Evolutionary conservation across 1,139 yeast species (phyloP).

Genomic region (Kluyveromyces sp.): DNA sequence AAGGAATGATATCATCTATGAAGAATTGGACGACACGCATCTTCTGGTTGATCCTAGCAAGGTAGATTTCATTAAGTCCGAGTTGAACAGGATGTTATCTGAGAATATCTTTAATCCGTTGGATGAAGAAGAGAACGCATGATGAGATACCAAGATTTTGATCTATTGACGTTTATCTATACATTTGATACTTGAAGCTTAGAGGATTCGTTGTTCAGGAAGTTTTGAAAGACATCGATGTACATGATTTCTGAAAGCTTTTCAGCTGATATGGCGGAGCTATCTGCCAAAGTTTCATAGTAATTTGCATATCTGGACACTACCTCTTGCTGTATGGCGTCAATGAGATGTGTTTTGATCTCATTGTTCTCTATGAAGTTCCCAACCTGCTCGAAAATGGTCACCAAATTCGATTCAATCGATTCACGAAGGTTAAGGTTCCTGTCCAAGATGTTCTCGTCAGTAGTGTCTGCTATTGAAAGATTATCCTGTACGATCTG

Average conservation of each 20-base stretch:
- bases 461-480: conserved; percentile 6
- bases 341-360: conserved; percentile 44
- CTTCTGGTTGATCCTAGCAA: conserved; percentile 69
- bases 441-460: conserved; percentile 13
- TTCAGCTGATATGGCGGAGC: conserved; percentile 23
- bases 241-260: conserved; percentile 23
- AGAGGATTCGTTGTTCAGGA: conserved; percentile 15
- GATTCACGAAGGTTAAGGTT: conserved; percentile 40
- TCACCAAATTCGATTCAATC: conserved; percentile 48
- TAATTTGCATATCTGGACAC: conserved; percentile 43
- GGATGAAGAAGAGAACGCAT: conserved; percentile 52
- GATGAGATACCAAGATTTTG: too few relatives aligned
- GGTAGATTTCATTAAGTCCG: conserved; percentile 67
- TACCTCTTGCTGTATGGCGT: conserved; percentile 53
- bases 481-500: conserved; percentile 31
- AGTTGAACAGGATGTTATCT: conserved; percentile 66
- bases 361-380: conserved; percentile 41
- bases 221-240: conserved; percentile 23
- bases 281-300: conserved; percentile 29
- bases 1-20: conserved; percentile 59
- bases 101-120: conserved; percentile 80
- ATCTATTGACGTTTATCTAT: background rate
- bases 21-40: conserved; percentile 88
- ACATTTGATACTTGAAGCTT: conserved; percentile 10
- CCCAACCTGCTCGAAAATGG: conserved; percentile 45